These are phyloP conservation scores for Tolypocladium endophyticum DNA, from an alignment of 2,329 filamentous ascomycete genomes.

Conservation along the genomic window DNA sequence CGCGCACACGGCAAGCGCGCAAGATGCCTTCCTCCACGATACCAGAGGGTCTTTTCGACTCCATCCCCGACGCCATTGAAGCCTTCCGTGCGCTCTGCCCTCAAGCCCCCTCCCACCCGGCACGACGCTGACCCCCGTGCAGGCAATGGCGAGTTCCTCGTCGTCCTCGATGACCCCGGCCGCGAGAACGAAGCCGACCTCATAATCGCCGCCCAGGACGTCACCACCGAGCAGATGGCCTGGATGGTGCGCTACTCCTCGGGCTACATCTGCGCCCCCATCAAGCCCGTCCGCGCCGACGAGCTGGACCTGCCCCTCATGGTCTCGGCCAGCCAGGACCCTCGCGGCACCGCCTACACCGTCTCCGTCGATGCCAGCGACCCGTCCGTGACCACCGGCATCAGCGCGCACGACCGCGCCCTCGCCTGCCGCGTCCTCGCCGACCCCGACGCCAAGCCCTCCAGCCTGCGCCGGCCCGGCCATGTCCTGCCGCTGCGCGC, in stretches of 20 bases:
- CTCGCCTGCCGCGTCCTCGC: slow-evolving; percentile 73
- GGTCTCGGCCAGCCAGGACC: slow-evolving; percentile 66
- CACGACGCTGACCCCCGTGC: slow-evolving; percentile 2
- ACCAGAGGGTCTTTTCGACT: slow-evolving; percentile 46
- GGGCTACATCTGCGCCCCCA: slow-evolving; percentile 83
- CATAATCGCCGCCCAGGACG: slow-evolving; percentile 78
- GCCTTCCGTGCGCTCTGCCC: slow-evolving; percentile 46
- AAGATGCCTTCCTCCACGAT: slow-evolving; percentile 41
- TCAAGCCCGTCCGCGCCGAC: slow-evolving; percentile 58
- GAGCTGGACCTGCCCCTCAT: slow-evolving; percentile 78
- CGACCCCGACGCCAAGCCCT: slow-evolving; percentile 43
- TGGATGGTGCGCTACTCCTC: slow-evolving; percentile 91
- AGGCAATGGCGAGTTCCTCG: slow-evolving; percentile 83
- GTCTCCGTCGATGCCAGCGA: slow-evolving; percentile 74
- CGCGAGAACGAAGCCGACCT: slow-evolving; percentile 98
- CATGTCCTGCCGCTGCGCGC: slow-evolving; percentile 84
- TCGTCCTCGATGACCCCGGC: slow-evolving; percentile 83
- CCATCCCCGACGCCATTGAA: slow-evolving; percentile 52
- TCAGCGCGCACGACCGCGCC: slow-evolving; percentile 78
- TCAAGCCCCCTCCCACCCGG: slow-evolving; percentile 1
- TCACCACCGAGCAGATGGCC: slow-evolving; percentile 85
- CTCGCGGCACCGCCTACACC: slow-evolving; percentile 86
- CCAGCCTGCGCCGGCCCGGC: slow-evolving; percentile 68
- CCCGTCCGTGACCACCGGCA: slow-evolving; percentile 72
- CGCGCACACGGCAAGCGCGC: background rate